These are phyloP conservation scores for Parmelia sp. DNA, from an alignment of 495 filamentous ascomycete genomes.

Conservation along the genomic window DNA sequence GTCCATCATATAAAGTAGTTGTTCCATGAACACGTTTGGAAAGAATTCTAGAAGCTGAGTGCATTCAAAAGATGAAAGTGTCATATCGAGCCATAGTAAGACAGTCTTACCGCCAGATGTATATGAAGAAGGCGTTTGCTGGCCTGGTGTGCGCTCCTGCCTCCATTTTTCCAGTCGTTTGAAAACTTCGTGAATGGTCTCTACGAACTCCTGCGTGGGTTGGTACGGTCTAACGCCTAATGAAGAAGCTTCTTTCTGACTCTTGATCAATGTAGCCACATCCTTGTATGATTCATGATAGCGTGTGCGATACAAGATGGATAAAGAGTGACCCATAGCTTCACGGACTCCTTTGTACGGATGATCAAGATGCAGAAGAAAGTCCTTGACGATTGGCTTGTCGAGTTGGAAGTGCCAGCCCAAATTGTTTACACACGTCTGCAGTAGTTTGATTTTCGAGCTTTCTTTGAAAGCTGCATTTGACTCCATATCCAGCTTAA, in stretches of 20 bases:
- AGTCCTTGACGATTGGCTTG: constrained; percentile 84
- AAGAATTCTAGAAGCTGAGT: constrained; percentile 88
- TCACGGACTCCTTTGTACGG: constrained; percentile 96
- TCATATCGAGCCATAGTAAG: constrained; percentile 88
- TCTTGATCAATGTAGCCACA: constrained; percentile 64
- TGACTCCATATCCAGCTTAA: constrained; percentile 86
- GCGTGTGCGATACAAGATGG: constrained; percentile 77
- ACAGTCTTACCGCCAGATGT: constrained; percentile 96
- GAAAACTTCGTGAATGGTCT: constrained; percentile 71
- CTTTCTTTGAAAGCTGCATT: constrained; percentile 99
- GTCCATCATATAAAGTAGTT: constrained; percentile 99
- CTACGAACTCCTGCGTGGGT: constrained; percentile 65
- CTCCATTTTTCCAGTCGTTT: constrained; percentile 80
- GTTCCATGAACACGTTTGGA: constrained; percentile 77
- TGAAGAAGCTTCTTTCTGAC: constrained; percentile 70
- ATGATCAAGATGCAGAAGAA: constrained; percentile 86
- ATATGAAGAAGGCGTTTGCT: constrained; percentile 89
- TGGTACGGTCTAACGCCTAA: constrained; percentile 80
- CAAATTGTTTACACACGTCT: constrained; percentile 77
- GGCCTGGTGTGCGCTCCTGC: constrained; percentile 72
- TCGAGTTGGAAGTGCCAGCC: constrained; percentile 97
- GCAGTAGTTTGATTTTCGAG: constrained; percentile 86
- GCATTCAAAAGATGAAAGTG: constrained; percentile 86
- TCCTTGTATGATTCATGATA: constrained; percentile 89
- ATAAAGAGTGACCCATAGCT: constrained; percentile 84